Percentiles rank a stretch among this genome's conserved stretches.
Conservation (phyloP, 2,329 filamentous ascomycete genomes). For the Incumbomyces lentus region DNA sequence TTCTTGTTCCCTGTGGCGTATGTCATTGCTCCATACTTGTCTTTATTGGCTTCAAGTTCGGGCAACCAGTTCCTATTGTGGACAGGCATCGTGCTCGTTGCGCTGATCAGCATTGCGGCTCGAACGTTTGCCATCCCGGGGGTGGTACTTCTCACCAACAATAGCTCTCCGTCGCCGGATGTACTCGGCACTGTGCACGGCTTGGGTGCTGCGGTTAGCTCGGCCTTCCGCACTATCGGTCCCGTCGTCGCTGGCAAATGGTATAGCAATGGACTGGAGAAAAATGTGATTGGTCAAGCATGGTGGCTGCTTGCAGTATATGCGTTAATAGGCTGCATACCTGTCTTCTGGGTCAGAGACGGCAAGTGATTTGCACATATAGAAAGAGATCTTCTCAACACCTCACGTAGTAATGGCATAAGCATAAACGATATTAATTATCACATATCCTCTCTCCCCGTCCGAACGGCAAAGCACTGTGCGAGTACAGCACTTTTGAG, state of each 20-base stretch:
- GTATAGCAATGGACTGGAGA: conserved; percentile 45
- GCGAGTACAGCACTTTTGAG: no score
- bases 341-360: conserved; percentile 53
- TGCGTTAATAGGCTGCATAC: conserved; percentile 47
- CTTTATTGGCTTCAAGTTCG: conserved; percentile 52
- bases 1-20: conserved; percentile 64
- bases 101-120: conserved; percentile 60
- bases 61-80: conserved; percentile 44
- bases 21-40: conserved; percentile 59
- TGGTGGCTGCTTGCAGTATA: conserved; percentile 49
- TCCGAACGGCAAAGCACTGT: no score
- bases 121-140: conserved; percentile 58
- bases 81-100: conserved; percentile 53
- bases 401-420: no score
- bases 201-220: conserved; percentile 46
- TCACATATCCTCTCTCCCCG: no score
- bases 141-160: conserved; percentile 50
- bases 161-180: conserved; percentile 49
- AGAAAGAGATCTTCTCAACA: no score
- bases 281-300: conserved; percentile 45
- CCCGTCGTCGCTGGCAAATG: conserved; percentile 46
- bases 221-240: conserved; percentile 46
- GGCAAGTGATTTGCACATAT: conserved; percentile 27
- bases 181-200: conserved; percentile 51
- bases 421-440: no score